Evolutionary conservation across 495 filamentous ascomycete genomes (phyloP), one percentile per base, ranked within the genome.

Genomic region (Lentithecium fluviatile): DNA sequence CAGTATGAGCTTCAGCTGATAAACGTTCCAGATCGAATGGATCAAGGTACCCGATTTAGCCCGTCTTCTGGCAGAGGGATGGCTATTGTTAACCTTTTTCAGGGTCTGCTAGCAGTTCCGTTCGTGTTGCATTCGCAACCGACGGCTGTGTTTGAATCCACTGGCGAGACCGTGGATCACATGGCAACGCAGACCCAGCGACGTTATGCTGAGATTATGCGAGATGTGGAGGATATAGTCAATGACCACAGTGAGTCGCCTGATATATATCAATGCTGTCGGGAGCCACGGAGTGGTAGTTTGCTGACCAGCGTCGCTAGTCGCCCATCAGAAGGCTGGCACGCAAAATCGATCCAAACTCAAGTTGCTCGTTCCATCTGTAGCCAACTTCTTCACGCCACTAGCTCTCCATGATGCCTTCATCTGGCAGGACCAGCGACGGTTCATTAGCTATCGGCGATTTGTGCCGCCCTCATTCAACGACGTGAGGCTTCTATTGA

Each of bases 381-480:
- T 97, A 34, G 92, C 92, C 23, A 85, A 77, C 13, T 97, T 98
- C 79, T 97, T 96, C 76, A 98, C 95, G 0, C 83, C 84, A 5
- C 78, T 97, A 3, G 83, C 84, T 10, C 82, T 98, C 0, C 88
- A 90, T 69, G 87, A 90, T 49, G 93, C 95, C 6, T 98, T 98
- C 77, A 84, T 84, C 56, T 92, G 88, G 69, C 94, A 97, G 73
- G 94, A 98, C 73, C 69, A 77, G 45, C 85, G 83, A 46, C 85
- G 94, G 2, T 87, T 84, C 70, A 98, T 98, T 74, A 95, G 89
- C 57, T 89, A 85, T 2, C 87, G 94, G 6, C 87, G 94, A 24
- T 98, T 97, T 69, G 94, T 98, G 10, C 87, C 94, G 5, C 95
- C 95, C 0, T 96, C 91, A 12, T 98, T 98, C 81, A 98, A 98